Percentiles rank a stretch among this genome's conserved stretches.
Evolutionary conservation across 176 grass and related monocot genomes (phyloP).

Genomic region (Oryza australiensis): DNA sequence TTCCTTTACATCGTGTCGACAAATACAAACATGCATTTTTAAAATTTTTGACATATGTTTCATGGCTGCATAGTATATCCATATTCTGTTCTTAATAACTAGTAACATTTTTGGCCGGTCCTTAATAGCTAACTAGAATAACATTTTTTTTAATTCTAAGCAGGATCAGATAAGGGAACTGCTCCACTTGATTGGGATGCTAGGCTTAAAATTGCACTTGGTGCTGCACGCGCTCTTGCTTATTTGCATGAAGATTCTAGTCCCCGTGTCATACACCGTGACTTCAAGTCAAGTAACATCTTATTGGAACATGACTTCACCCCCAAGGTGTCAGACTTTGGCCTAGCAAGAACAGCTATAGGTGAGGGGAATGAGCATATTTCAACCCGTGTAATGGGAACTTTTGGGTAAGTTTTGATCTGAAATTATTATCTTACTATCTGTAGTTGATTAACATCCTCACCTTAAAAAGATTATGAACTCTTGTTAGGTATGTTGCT

Average conservation of each 20-base stretch:
- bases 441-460: constrained; percentile 21
- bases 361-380: constrained; percentile 89
- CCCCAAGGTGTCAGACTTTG: constrained; percentile 96
- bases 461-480: background rate
- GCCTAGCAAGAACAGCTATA: constrained; percentile 73
- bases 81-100: background rate
- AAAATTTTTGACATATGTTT: constrained; percentile 10
- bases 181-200: constrained; percentile 74
- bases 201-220: constrained; percentile 92
- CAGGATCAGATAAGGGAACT: constrained; percentile 70
- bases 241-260: constrained; percentile 99
- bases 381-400: constrained; percentile 97
- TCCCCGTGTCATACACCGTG: constrained; percentile 97
- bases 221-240: constrained; percentile 80
- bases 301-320: constrained; percentile 89
- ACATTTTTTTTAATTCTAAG: constrained; percentile 25
- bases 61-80: background rate
- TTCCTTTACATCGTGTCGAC: no score
- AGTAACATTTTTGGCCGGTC: no score
- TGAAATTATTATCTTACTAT: constrained; percentile 26
- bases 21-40: background rate
- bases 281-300: constrained; percentile 99
- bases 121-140: constrained; percentile 12
- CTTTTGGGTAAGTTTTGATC: constrained; percentile 76
- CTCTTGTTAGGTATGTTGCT: constrained; percentile 77